phyloP scores from a whole-genome alignment of 768 basidiomycete species.

The Mycena belliarum region DNA sequence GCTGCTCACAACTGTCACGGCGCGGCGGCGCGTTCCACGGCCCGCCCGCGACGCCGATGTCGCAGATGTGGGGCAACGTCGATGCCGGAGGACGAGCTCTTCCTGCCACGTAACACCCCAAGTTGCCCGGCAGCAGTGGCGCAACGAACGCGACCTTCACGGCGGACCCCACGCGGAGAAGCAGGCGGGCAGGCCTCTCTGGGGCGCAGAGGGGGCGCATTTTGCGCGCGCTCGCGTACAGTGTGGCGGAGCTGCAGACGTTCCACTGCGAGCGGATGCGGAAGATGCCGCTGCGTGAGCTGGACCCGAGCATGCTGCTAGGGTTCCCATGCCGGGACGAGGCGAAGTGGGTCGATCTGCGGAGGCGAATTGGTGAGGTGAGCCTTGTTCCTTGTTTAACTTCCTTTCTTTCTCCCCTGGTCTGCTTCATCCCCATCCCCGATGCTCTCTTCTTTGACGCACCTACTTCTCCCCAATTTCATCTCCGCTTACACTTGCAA shows the following conservation, averaged over 20 bases:
- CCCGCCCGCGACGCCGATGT: no score
- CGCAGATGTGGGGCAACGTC: background rate
- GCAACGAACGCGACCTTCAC: background rate
- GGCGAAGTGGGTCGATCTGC: constrained; percentile 85
- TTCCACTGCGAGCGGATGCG: constrained; percentile 94
- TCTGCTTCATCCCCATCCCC: background rate
- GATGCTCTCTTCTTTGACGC: background rate
- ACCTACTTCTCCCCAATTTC: background rate
- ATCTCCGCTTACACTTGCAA: no score
- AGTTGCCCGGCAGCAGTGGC: background rate
- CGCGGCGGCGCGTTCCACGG: no score
- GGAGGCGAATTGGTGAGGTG: constrained; percentile 72
- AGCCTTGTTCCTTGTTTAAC: constrained; percentile 28
- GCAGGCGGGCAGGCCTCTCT: constrained; percentile 5
- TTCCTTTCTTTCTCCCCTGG: background rate
- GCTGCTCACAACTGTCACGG: no score
- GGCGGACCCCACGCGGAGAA: background rate
- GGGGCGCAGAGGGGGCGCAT: constrained; percentile 57
- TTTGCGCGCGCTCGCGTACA: constrained; percentile 78
- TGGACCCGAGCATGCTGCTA: constrained; percentile 96
- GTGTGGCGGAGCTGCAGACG: constrained; percentile 69
- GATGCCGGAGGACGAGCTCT: constrained; percentile 19
- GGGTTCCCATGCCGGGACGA: constrained; percentile 87
- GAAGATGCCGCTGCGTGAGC: constrained; percentile 85
- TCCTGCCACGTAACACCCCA: background rate